Conservation (phyloP, 2,329 filamentous ascomycete genomes). For the Aspergillus sergii region DNA sequence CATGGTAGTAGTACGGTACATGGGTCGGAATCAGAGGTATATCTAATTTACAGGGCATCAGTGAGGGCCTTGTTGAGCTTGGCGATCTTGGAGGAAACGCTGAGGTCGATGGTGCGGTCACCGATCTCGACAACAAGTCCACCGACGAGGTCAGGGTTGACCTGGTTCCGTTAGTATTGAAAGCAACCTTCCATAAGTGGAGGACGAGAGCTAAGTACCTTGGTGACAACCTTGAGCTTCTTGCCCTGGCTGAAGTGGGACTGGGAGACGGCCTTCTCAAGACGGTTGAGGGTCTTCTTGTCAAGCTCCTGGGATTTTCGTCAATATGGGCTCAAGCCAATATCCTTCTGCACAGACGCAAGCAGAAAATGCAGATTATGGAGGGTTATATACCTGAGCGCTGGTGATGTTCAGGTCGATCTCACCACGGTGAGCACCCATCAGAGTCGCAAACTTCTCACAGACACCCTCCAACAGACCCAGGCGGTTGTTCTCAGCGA, state of each 20-base stretch:
- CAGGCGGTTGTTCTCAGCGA: constrained; percentile 96
- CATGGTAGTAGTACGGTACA: constrained; percentile 17
- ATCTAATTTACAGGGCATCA: constrained; percentile 83
- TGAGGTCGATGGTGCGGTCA: constrained; percentile 97
- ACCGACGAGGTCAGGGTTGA: constrained; percentile 92
- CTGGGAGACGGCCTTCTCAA: constrained; percentile 87
- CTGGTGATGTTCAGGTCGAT: constrained; percentile 90
- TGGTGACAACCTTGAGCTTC: constrained; percentile 96
- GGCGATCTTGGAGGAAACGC: constrained; percentile 89
- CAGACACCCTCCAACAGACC: constrained; percentile 78
- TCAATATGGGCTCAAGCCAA: neutral
- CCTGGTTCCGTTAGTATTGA: constrained; percentile 50
- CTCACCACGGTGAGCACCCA: constrained; percentile 88
- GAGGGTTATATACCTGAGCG: constrained; percentile 69
- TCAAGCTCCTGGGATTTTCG: constrained; percentile 69
- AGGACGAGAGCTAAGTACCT: constrained; percentile 55
- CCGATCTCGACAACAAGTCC: constrained; percentile 95
- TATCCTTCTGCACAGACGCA: neutral
- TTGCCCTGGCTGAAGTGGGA: constrained; percentile 87
- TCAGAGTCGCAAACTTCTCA: constrained; percentile 84
- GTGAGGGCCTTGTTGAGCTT: constrained; percentile 99
- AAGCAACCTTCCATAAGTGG: constrained; percentile 1
- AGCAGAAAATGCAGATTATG: neutral
- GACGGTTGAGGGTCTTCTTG: constrained; percentile 77
- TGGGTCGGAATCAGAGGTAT: constrained; percentile 8